Evolutionary conservation across 148 eudicot genomes (phyloP), one percentile per base, ranked within the genome.

Genomic region (Silene latifolia): DNA sequence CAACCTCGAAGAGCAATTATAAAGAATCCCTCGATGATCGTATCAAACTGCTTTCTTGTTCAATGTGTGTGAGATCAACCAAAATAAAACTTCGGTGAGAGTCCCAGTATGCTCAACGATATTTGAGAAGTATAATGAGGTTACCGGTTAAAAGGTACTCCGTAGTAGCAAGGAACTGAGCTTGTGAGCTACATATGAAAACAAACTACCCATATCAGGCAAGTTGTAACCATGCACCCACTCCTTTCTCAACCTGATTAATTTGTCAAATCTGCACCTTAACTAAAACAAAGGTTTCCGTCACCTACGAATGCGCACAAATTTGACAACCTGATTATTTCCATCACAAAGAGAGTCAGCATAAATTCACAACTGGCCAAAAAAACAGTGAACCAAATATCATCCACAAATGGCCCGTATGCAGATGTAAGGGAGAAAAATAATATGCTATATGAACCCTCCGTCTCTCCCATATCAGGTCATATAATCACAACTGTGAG

Each of bases 41-140:
- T 71, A 29, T 20, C 61, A 17, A 53, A 51, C 64, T 6, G 62
- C 46, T 59, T 44, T 60, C 57, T 29, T 46, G 15, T 66, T 23
- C 67, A 75, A 39, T 27, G 23, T 76, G 78, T 63, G 85, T 79
- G 90, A 81, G 83, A 83, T 79, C 76, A 58, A 59, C 76, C 75
- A 76, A 42, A 75, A 67, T 74, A 80, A 75, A 83, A 85, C 81
- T 81, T 67, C 63, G 79, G 83, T 42, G 78, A 75, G 87, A 75
- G 87, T 73, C 91, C 69, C 90, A 84, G 82, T 72, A 70, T 77
- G 81, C 82, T 72, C 78, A 79, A 47, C 20, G 46, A 25, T 65
- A 19, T 65, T 29, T 53, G 32, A 60, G 18, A 48, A 64, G 66
- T 27, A 59, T 17, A 61, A 69, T 13, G 54, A 64, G 29, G 46